Evolutionary conservation across 2,329 filamentous ascomycete species (phyloP), one percentile per base, ranked within the genome.

Genomic region (Lecanicillium sp.): DNA sequence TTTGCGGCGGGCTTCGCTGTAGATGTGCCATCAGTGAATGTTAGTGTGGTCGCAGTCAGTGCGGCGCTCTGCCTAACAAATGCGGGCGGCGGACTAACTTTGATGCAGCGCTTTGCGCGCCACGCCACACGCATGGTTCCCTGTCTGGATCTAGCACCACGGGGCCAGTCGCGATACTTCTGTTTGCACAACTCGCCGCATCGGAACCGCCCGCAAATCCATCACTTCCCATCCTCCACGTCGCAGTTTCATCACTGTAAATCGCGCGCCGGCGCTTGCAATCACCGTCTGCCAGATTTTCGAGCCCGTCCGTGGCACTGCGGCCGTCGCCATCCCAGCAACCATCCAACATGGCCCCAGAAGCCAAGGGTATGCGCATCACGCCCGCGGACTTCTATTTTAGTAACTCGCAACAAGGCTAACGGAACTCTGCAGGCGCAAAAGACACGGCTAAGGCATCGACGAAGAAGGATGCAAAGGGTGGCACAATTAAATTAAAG

Each of bases 401-500:
- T 20, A n/a, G 6, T 29, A 36, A 30, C n/a, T 30, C 17, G 27
- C 32, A 19, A 14, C 19, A n/a, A 17, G 4, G 19, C 39, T 43
- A 35, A 44, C 24, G n/a, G 26, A 19, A 8, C 11, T 38, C 30
- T 63, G 19, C 59, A 67, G 76, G 74, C 51, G 77, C 78, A 81
- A 56, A 72, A 72, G 52, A 81, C 78, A 21, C 81, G 81, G 62
- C 26, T 26, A 83, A 82, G 62, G 79, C 81, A 55, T 74, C 78
- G 48, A 76, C 78, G 3, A 82, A 79, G 58, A 78, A 76, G 53
- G 67, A 70, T 48, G 54, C 59, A 43, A 75, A 75, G 55, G 72
- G 70, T 37, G 76, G 73, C 30, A 64, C 67, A 5, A 73, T 84
- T 46, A 84, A 83, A 57, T 61, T 87, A 19, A 87, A 82, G 65